phyloP scores from a whole-genome alignment of 73 alveolate species.

The Tetrahymena elliotti region DNA sequence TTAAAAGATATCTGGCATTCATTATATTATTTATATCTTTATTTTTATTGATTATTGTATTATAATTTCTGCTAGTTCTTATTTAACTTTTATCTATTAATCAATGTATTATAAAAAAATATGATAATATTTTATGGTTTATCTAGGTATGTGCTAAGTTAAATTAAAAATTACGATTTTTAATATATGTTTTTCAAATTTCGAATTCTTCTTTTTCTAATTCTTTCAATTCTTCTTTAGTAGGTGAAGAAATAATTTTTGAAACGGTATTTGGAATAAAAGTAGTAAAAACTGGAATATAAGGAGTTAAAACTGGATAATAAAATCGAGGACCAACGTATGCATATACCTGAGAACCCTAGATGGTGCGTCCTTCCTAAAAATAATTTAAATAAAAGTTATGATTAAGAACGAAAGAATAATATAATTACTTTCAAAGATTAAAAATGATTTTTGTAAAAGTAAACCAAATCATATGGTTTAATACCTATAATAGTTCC shows the following conservation, averaged over 20 bases:
- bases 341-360: conserved; percentile 5
- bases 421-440: neutral
- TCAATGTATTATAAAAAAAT: neutral
- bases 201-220: neutral
- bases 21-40: too few relatives aligned
- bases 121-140: neutral
- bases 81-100: neutral
- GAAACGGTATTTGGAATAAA: neutral
- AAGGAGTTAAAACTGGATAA: too few relatives aligned
- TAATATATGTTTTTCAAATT: neutral
- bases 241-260: neutral
- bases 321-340: conserved; percentile 21
- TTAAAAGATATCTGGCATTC: neutral
- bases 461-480: conserved; percentile 18
- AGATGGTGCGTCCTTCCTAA: conserved; percentile 34
- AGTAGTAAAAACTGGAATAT: conserved; percentile 27
- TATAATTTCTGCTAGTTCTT: neutral
- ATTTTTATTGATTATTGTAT: neutral
- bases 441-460: conserved; percentile 13
- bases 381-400: neutral
- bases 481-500: conserved; percentile 14
- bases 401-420: neutral
- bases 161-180: neutral
- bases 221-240: neutral
- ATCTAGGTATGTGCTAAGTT: neutral